phyloP scores from a whole-genome alignment of 1,139 yeast genomes.

The Debaryomyces udenii region DNA sequence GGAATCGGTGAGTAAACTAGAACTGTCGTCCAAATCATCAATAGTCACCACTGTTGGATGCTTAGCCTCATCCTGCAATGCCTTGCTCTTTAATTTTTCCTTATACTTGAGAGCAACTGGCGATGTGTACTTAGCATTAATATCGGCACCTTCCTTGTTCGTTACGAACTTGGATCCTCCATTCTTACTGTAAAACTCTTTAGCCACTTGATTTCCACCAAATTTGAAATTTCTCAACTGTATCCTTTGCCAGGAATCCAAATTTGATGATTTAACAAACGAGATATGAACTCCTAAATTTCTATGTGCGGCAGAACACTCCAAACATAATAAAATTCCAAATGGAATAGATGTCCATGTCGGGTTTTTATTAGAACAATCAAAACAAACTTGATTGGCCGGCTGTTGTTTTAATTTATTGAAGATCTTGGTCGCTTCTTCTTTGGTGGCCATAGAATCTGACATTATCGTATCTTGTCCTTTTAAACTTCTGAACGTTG shows the following conservation, averaged over 20 bases:
- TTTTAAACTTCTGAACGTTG: background rate
- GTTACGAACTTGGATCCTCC: constrained; percentile 75
- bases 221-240: constrained; percentile 88
- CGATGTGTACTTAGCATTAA: constrained; percentile 78
- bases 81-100: constrained; percentile 72
- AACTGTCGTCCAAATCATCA: constrained; percentile 53
- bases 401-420: constrained; percentile 61
- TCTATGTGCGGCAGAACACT: constrained; percentile 53
- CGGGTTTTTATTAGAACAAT: constrained; percentile 53
- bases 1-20: constrained; percentile 34
- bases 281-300: constrained; percentile 54
- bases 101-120: constrained; percentile 77
- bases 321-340: constrained; percentile 51
- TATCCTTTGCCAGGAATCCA: constrained; percentile 88
- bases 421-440: constrained; percentile 64
- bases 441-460: constrained; percentile 61
- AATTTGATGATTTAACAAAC: constrained; percentile 81
- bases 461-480: constrained; percentile 32
- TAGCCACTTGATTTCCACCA: constrained; percentile 89
- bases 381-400: constrained; percentile 83
- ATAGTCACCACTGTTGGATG: constrained; percentile 70
- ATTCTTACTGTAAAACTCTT: constrained; percentile 77
- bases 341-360: constrained; percentile 57
- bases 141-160: constrained; percentile 52
- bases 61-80: constrained; percentile 63